These are phyloP conservation scores for Petunia hybrid DNA, from an alignment of 305 asterid species.

Conservation along the genomic window DNA sequence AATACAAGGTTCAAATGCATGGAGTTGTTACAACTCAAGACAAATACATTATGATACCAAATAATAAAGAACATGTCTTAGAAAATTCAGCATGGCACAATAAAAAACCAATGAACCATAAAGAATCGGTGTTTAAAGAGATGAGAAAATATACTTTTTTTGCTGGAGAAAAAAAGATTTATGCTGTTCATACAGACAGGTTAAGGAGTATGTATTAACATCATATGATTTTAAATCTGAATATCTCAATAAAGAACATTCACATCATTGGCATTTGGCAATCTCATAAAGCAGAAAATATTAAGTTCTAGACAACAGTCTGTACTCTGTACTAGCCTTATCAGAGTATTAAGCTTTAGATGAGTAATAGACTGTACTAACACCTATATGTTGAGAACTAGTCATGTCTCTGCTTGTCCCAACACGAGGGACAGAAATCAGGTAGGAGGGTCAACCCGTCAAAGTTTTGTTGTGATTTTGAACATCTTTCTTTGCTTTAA, in stretches of 20 bases:
- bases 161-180: background rate
- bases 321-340: background rate
- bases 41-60: background rate
- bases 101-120: background rate
- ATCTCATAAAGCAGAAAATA: slow-evolving; percentile 22
- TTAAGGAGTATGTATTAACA: background rate
- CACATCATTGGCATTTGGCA: slow-evolving; percentile 7
- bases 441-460: too few species aligned
- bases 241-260: slow-evolving; percentile 6
- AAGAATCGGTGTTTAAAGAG: background rate
- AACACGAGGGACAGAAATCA: too few species aligned
- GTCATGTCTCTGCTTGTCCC: background rate
- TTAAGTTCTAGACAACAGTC: background rate
- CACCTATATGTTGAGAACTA: background rate
- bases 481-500: background rate
- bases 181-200: background rate
- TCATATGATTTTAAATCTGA: background rate
- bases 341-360: background rate
- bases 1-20: background rate
- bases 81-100: background rate
- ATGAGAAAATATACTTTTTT: background rate
- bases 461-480: too few species aligned
- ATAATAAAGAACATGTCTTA: background rate
- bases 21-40: background rate
- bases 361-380: background rate